Percentiles rank a stretch among this genome's conserved stretches.
These are phyloP conservation scores for Penicillium ochrochloron DNA, from an alignment of 495 filamentous ascomycete species.

Conservation along the genomic window DNA sequence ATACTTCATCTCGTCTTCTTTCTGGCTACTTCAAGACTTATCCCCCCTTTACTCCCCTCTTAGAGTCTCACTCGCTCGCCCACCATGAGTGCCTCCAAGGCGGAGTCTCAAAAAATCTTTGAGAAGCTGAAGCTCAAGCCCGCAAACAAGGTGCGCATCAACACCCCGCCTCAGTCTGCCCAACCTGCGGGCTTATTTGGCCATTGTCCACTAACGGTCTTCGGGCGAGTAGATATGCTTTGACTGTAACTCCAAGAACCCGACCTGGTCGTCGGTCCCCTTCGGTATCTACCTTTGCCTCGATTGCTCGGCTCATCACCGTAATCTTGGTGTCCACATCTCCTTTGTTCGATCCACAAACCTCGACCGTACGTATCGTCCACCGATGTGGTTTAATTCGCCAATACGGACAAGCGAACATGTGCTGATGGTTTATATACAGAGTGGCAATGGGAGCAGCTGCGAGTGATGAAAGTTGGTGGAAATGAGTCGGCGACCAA, in stretches of 20 bases:
- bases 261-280: constrained; percentile 96
- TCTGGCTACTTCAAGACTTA: constrained; percentile 21
- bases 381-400: neutral
- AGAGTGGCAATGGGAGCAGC: constrained; percentile 99
- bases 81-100: constrained; percentile 88
- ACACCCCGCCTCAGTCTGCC: constrained; percentile 30
- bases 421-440: constrained; percentile 27
- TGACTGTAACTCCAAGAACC: constrained; percentile 95
- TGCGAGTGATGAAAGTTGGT: constrained; percentile 97
- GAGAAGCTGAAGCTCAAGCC: constrained; percentile 93
- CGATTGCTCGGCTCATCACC: constrained; percentile 92
- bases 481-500: constrained; percentile 98
- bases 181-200: constrained; percentile 17
- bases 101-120: constrained; percentile 95
- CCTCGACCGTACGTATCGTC: constrained; percentile 83
- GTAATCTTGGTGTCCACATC: constrained; percentile 91
- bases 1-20: constrained; percentile 25
- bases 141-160: constrained; percentile 80
- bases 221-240: constrained; percentile 76
- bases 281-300: constrained; percentile 98
- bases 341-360: constrained; percentile 98
- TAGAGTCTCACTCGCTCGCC: constrained; percentile 13
- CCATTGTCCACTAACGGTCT: constrained; percentile 31
- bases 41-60: constrained; percentile 13
- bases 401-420: neutral